Base-by-base conservation (phyloP, 768 basidiomycete species). In the Cantharellus cinnabarinus region DNA sequence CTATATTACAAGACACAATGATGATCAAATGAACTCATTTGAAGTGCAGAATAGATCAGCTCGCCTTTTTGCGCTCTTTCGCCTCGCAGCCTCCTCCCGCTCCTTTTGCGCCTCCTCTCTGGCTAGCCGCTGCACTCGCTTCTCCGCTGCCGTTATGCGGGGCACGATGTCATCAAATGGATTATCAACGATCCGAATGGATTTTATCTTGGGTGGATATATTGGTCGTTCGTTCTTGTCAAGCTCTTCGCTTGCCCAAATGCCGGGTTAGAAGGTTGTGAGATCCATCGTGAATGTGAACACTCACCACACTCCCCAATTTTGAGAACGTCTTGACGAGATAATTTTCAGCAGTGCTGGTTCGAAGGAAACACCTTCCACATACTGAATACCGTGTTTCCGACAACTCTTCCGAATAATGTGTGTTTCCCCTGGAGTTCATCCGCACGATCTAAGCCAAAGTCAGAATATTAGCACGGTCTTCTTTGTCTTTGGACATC, bases 141-240 rank as follows among this genome's bases (percentile, higher is more conserved):
- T n/a, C n/a, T n/a, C n/a, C n/a, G n/a, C n/a, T n/a, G 91, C 90
- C 1, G 95, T 99, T 61, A 98, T 99, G 35, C 95, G 82, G 3
- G 94, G 94, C 42, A 91, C 78, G 63, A 98, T 95, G 66, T 98
- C 93, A 58, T 83, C 79, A 68, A 95, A 97, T 0, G 95, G 94
- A 67, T 98, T 94, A 58, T 95, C 90, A 39, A 89, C 67, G 57
- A 99, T 85, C 5, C 82, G 79, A 38, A 94, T 76, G 1, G 78
- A 77, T 64, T 82, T 85, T 68, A 99, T 94, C 67, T 85, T 91
- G 0, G 94, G 91, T 2, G 95, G 90, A 64, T 91, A 93, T 60
- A 89, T 66, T 4, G 90, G 91, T 50, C 81, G 75, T 64, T 82
- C 85, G 50, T 83, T 77, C 50, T 75, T 75, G 64, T 77, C 84